These are phyloP conservation scores for Didymella keratinophila DNA, from an alignment of 2,329 filamentous ascomycete species.

Conservation along the genomic window DNA sequence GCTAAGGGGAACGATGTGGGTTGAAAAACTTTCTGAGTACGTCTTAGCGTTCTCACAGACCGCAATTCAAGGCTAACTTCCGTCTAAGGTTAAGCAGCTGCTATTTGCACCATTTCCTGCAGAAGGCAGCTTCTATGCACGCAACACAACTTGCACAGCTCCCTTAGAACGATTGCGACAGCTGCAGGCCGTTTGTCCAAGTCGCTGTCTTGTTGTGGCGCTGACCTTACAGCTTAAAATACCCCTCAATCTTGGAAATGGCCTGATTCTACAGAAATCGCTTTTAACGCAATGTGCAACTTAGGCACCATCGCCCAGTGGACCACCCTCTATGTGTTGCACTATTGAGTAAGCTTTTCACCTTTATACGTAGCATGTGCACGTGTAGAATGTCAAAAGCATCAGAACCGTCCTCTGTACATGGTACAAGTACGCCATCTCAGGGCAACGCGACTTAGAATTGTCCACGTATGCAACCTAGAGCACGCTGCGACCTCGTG, in stretches of 20 bases:
- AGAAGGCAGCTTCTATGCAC: neutral
- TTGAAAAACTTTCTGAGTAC: constrained; percentile 11
- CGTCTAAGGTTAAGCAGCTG: neutral
- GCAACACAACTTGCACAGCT: neutral
- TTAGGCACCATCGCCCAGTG: constrained; percentile 6
- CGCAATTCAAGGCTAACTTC: neutral
- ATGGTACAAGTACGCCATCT: neutral
- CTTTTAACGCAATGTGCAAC: neutral
- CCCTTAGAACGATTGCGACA: neutral
- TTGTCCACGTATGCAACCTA: constrained; percentile 14
- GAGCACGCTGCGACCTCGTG: constrained; percentile 7
- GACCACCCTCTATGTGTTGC: neutral
- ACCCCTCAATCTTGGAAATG: neutral
- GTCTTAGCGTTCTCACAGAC: neutral
- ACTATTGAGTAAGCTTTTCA: neutral
- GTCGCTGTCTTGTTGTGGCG: neutral
- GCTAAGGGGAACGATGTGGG: constrained; percentile 13
- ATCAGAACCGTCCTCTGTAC: neutral
- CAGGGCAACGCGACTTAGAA: constrained; percentile 6
- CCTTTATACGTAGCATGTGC: neutral
- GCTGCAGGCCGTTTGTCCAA: neutral
- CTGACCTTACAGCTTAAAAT: neutral
- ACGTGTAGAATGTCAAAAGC: neutral
- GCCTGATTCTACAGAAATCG: neutral
- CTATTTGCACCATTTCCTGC: neutral